Evolutionary conservation across 2,329 filamentous ascomycete species (phyloP), one percentile per base, ranked within the genome.

Genomic region (Proliferodiscus dingleyae): DNA sequence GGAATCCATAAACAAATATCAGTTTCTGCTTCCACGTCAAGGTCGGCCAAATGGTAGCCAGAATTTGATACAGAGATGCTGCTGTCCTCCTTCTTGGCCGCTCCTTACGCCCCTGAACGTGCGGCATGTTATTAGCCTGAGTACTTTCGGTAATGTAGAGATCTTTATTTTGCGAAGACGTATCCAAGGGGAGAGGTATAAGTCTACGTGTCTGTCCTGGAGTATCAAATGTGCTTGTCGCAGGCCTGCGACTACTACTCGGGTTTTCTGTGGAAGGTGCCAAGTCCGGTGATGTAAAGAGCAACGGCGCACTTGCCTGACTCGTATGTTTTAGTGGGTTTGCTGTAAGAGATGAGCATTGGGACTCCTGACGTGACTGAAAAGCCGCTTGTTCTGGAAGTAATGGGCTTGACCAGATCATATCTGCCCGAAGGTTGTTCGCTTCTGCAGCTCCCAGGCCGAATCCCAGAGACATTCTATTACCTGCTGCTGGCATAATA

Each of bases 31-130:
- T 66, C 41, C 56, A 59, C 1, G 70, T 67, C 1, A 95, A 67
- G 0, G 66, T 72, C 0, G 87, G 84, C 79, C 87, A 85, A 0
- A 95, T 72, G 0, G 86, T 89, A 11, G 64, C 65, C 38, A 90
- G 68, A 16, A 89, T 82, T n/a, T 70, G 62, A 16, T 59, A 64
- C 3, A 87, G 57, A 0, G 72, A 54, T 29, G 49, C 49, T 7
- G 55, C 18, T 36, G 33, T 7, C n/a, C 21, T 33, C 18, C 33
- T 18, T 30, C 32, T n/a, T n/a, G n/a, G 52, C 24, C 53, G 53
- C 23, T 30, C 40, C 13, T 39, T 36, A 15, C 21, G 8, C 9
- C 15, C 11, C 23, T 19, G 32, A 19, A 34, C 10, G 8, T 42
- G 30, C 2, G 19, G 21, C 5, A 21, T 16, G 15, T 29, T 15